Conservation (phyloP, 2,329 filamentous ascomycete genomes). For the Penicillium glabrum region DNA sequence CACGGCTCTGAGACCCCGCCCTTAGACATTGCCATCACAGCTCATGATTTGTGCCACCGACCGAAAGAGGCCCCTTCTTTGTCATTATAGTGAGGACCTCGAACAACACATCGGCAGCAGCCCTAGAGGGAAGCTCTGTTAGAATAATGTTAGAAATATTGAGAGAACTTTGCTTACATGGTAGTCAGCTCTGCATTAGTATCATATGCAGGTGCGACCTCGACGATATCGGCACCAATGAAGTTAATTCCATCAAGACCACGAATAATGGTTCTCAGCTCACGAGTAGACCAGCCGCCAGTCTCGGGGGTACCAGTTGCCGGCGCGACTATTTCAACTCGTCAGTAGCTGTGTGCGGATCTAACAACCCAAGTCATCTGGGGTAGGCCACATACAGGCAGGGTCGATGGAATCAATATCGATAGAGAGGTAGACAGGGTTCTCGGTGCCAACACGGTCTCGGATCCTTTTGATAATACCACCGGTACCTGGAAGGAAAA, state of each 20-base stretch:
- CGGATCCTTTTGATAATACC: constrained; percentile 79
- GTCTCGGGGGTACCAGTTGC: constrained; percentile 61
- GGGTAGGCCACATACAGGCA: constrained; percentile 57
- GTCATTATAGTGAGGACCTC: constrained; percentile 83
- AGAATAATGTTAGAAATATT: constrained; percentile 9
- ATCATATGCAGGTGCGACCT: constrained; percentile 63
- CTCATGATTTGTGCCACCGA: constrained; percentile 2
- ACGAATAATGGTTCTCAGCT: constrained; percentile 59
- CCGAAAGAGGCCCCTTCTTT: constrained; percentile 66
- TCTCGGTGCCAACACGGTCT: constrained; percentile 70
- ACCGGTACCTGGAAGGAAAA: constrained; percentile 46
- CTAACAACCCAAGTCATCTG: too few relatives aligned
- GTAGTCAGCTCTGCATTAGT: constrained; percentile 60
- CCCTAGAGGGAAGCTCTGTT: constrained; percentile 21
- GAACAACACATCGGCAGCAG: constrained; percentile 62
- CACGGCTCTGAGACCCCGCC: neutral
- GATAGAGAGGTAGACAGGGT: constrained; percentile 77
- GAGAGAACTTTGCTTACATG: constrained; percentile 31
- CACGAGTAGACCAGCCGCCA: constrained; percentile 62
- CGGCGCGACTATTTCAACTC: constrained; percentile 35
- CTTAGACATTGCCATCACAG: neutral
- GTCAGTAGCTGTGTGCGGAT: neutral
- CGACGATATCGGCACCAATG: constrained; percentile 61
- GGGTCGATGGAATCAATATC: constrained; percentile 90
- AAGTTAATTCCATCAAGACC: constrained; percentile 59